A percentile compares a stretch with the other conserved stretches of the same genome.
Conservation (phyloP, 352 stramenopile species). For the Chrysophaeum taylorii region DNA sequence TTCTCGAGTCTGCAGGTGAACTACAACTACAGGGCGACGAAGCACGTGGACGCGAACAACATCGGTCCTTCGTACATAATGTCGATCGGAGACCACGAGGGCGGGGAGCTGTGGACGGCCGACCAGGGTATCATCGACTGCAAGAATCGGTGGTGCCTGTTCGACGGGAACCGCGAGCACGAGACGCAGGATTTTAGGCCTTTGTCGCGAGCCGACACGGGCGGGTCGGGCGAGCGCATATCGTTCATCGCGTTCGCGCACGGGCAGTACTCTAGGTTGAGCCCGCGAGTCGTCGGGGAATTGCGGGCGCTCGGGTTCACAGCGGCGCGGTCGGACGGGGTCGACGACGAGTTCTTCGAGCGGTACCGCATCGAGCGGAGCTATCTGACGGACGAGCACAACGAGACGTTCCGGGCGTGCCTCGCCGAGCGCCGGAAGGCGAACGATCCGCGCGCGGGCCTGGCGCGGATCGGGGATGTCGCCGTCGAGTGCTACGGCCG, state of each 20-base stretch:
- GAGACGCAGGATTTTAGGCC: not conserved
- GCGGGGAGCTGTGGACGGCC: not conserved
- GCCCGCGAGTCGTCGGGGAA: not conserved
- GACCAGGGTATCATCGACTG: not conserved
- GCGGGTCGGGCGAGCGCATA: not conserved
- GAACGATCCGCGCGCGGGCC: not conserved
- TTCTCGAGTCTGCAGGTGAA: not conserved
- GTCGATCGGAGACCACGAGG: not conserved
- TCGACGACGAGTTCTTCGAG: not conserved
- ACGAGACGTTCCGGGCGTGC: not conserved
- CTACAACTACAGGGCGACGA: conserved; percentile 9
- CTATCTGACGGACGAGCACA: not conserved
- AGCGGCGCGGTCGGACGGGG: not conserved
- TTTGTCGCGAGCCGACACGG: not conserved
- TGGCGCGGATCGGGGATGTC: not conserved
- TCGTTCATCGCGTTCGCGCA: conserved; percentile 10
- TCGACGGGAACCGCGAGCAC: conserved; percentile 13
- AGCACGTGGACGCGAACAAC: conserved; percentile 13
- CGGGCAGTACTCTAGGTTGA: not conserved
- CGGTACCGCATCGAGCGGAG: not conserved
- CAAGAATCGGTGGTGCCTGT: not conserved
- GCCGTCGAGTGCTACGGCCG: conserved; percentile 13
- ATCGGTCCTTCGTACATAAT: conserved; percentile 4
- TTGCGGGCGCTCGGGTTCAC: not conserved
- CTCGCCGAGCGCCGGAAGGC: not conserved